These are phyloP conservation scores for Phytophthora sp. DNA, from an alignment of 352 stramenopile genomes.

Conservation along the genomic window DNA sequence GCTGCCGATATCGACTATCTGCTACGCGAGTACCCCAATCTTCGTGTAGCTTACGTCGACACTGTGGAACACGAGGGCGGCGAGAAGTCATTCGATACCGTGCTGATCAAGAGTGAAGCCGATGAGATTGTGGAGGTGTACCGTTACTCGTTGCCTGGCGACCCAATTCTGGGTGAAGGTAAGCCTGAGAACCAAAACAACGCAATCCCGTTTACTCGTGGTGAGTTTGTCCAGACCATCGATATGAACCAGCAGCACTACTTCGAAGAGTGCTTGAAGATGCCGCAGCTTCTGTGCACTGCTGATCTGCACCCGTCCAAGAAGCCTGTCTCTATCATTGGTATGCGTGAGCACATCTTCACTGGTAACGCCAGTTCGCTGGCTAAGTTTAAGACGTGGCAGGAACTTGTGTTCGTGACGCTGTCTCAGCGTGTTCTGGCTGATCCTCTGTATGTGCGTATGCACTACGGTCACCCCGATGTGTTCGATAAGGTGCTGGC, in stretches of 20 bases:
- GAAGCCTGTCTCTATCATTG: slow-evolving; percentile 82
- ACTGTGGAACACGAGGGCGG: slow-evolving; percentile 45
- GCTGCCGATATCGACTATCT: slow-evolving; percentile 86
- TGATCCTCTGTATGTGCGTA: slow-evolving; percentile 73
- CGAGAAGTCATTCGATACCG: slow-evolving; percentile 64
- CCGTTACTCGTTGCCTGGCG: slow-evolving; percentile 78
- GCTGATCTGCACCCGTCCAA: slow-evolving; percentile 71
- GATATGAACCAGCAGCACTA: slow-evolving; percentile 92
- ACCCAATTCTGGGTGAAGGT: slow-evolving; percentile 82
- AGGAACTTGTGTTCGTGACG: slow-evolving; percentile 87
- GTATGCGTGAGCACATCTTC: slow-evolving; percentile 90
- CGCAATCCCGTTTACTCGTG: slow-evolving; percentile 75
- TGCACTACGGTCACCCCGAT: slow-evolving; percentile 88
- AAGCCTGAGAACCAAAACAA: slow-evolving; percentile 91
- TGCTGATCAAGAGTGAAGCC: slow-evolving; percentile 83
- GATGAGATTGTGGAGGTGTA: slow-evolving; percentile 83
- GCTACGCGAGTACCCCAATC: slow-evolving; percentile 79
- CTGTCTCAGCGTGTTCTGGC: slow-evolving; percentile 82
- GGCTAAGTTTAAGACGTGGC: slow-evolving; percentile 87
- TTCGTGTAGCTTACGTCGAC: slow-evolving; percentile 88
- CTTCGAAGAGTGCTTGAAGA: slow-evolving; percentile 89
- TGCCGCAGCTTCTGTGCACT: slow-evolving; percentile 79
- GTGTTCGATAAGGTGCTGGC: slow-evolving; percentile 84
- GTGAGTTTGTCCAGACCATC: slow-evolving; percentile 89
- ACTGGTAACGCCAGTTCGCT: slow-evolving; percentile 84